A percentile compares a stretch with the other conserved stretches of the same genome.
These are phyloP conservation scores for Mangifera indica DNA, from an alignment of 345 rosid species.

Conservation along the genomic window DNA sequence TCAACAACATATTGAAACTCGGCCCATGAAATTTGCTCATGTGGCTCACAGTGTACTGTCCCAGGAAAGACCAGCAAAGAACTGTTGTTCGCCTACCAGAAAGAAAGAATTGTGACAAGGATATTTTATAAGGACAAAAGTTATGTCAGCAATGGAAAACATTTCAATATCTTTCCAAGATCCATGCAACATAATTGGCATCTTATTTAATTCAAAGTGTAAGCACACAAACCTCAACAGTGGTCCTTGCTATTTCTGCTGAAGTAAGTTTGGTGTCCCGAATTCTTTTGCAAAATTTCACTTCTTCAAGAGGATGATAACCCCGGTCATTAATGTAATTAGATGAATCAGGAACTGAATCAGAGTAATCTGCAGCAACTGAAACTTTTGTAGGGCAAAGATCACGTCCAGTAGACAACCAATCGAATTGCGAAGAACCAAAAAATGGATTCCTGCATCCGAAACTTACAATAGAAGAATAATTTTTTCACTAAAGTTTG, in stretches of 20 bases:
- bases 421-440: constrained; percentile 55
- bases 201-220: constrained; percentile 13
- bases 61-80: constrained; percentile 89
- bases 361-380: constrained; percentile 97
- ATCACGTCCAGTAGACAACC: constrained; percentile 54
- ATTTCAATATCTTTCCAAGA: neutral
- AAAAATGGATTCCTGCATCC: constrained; percentile 50
- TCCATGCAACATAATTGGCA: constrained; percentile 1
- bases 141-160: neutral
- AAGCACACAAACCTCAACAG: constrained; percentile 62
- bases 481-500: neutral
- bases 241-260: constrained; percentile 84
- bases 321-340: constrained; percentile 49
- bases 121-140: constrained; percentile 10
- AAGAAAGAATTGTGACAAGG: constrained; percentile 20
- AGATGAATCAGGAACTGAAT: constrained; percentile 88
- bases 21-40: constrained; percentile 79
- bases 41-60: constrained; percentile 78
- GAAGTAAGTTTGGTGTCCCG: constrained; percentile 68
- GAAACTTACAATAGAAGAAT: constrained; percentile 31
- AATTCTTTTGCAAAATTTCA: constrained; percentile 52
- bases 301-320: constrained; percentile 92
- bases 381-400: constrained; percentile 68
- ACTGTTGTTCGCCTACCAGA: constrained; percentile 61
- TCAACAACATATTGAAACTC: constrained; percentile 79